Base-by-base conservation (phyloP, 306 rosid species). In the Castanospermum australe region DNA sequence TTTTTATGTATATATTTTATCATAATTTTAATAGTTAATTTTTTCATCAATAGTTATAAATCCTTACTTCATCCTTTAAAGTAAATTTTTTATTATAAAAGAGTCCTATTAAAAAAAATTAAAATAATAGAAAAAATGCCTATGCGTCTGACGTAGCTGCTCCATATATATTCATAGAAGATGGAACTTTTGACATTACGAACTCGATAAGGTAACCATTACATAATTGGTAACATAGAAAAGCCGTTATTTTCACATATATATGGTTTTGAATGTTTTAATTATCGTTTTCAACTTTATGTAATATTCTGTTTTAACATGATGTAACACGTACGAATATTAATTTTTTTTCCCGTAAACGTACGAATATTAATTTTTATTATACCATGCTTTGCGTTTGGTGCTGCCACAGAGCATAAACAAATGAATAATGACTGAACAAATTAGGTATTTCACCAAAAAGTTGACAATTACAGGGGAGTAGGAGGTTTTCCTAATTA, bases 361-460 rank as follows among this genome's bases (percentile, higher is more conserved):
- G 50, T 21, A 45, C 62, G 18, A 24, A 60, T 36, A 17, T 52
- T 9, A 36, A 51, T 13, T 12, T 39, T 36, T 30, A 22, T 22
- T 13, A n/a, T 63, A 63, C 24, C 68, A 62, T 79, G 72, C 44
- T 60, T 39, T 59, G 20, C 41, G 56, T 80, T 63, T 42, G 79
- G 30, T 54, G 68, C 47, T 28, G 48, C 45, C 75, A 39, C 51
- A 12, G 52, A 80, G 35, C 41, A 42, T 72, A 73, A 51, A 80
- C 48, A 18, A 63, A 63, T 52, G 59, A 55, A 60, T 41, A 63
- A 25, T 28, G 20, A 33, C 67, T 14, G 42, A 52, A 52, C 17
- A 52, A 72, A 63, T 72, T 80, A 73, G 83, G 83, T 79, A 79
- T n/a, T 79, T 80, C 71, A 61, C 47, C 59, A 22, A 17, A 62